phyloP scores from a whole-genome alignment of 306 rosid genomes.

The Cucumis sativus region Cucumber_9930_V3 NC_026657.2:27522001-27522500 shows the following conservation, averaged over 20 bases:
- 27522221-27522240: neutral
- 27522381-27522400: neutral
- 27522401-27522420: neutral
- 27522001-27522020: no score
- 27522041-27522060: no score
- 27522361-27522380: neutral
- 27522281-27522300: neutral
- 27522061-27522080: no score
- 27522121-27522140: no score
- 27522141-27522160: no score
- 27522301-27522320: neutral
- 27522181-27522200: no score
- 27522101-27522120: no score
- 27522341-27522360: neutral
- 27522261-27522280: neutral
- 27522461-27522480: slow-evolving; percentile 44
- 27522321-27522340: neutral
- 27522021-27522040: no score
- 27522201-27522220: no score
- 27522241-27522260: neutral
- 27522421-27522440: slow-evolving; percentile 11
- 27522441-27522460: slow-evolving; percentile 49
- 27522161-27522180: no score
- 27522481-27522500: slow-evolving; percentile 36
- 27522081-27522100: no score